Evolutionary conservation across 345 rosid genomes (phyloP).

Genomic region (Populus deltoides): DNA sequence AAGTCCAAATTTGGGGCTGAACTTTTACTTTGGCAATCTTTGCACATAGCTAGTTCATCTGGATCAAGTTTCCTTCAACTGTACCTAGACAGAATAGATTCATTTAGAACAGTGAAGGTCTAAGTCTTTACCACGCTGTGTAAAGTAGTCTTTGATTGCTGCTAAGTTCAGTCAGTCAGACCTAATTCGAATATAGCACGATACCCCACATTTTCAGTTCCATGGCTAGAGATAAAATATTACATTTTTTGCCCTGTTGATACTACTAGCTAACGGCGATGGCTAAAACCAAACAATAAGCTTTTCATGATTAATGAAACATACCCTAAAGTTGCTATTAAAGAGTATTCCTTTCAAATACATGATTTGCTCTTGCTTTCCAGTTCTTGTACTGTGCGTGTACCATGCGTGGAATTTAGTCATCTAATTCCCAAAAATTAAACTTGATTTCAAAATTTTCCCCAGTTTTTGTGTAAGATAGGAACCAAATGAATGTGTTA

Average conservation of each 20-base stretch:
- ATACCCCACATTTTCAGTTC: background rate
- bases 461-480: conserved; percentile 83
- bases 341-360: background rate
- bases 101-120: background rate
- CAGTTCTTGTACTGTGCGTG: no score
- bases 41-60: conserved; percentile 1
- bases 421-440: background rate
- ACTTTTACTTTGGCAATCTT: background rate
- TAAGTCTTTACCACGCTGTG: background rate
- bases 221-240: background rate
- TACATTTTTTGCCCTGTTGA: background rate
- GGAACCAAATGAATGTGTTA: conserved; percentile 76
- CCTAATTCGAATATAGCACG: background rate
- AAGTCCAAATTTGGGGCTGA: background rate
- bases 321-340: background rate
- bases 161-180: background rate
- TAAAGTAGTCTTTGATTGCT: background rate
- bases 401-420: background rate
- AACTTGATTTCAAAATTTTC: background rate
- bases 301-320: background rate
- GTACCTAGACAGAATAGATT: background rate
- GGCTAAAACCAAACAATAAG: background rate
- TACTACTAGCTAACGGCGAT: background rate
- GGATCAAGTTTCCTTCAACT: background rate
- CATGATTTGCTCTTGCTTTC: background rate